Evolutionary conservation across 768 basidiomycete species (phyloP).

Genomic region (Xerocomellus amylosporus): DNA sequence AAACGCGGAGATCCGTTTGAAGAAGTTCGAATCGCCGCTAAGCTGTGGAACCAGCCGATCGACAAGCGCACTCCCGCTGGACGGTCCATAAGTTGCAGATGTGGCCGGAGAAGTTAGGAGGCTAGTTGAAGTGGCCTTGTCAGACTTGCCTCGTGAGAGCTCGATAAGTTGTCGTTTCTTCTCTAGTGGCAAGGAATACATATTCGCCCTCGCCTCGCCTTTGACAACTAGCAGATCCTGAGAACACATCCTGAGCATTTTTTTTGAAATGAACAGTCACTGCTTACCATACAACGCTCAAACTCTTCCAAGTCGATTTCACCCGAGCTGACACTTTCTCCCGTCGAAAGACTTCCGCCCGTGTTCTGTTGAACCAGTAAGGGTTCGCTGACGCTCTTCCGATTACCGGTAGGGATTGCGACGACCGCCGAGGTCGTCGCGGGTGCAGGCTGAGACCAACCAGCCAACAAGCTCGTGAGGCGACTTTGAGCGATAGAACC

Average conservation of each 20-base stretch:
- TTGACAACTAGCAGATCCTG: conserved; percentile 75
- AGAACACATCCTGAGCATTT: conserved; percentile 6
- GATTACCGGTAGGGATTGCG: conserved; percentile 35
- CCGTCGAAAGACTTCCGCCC: conserved; percentile 28
- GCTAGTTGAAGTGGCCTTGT: conserved; percentile 32
- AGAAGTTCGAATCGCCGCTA: conserved; percentile 66
- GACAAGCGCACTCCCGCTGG: conserved; percentile 52
- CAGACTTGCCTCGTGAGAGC: conserved; percentile 43
- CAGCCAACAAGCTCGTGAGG: conserved; percentile 63
- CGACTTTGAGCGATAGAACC: conserved; percentile 55
- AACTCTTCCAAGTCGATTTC: conserved; percentile 50
- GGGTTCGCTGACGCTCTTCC: conserved; percentile 74
- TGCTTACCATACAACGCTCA: conserved; percentile 66
- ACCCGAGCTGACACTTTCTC: conserved; percentile 26
- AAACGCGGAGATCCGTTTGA: conserved; percentile 63
- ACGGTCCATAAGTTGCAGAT: conserved; percentile 56
- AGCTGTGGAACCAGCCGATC: conserved; percentile 71
- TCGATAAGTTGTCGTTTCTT: conserved; percentile 67
- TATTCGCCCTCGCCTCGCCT: conserved; percentile 59
- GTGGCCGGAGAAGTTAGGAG: conserved; percentile 32
- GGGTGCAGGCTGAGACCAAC: conserved; percentile 55
- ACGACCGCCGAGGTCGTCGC: conserved; percentile 32
- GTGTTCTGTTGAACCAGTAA: conserved; percentile 50
- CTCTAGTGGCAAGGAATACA: conserved; percentile 58
- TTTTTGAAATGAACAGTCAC: not conserved